A percentile compares a stretch with the other conserved stretches of the same genome.
Conservation (phyloP, 164 flowering plant genomes). For the Tinospora cordifolia region DNA sequence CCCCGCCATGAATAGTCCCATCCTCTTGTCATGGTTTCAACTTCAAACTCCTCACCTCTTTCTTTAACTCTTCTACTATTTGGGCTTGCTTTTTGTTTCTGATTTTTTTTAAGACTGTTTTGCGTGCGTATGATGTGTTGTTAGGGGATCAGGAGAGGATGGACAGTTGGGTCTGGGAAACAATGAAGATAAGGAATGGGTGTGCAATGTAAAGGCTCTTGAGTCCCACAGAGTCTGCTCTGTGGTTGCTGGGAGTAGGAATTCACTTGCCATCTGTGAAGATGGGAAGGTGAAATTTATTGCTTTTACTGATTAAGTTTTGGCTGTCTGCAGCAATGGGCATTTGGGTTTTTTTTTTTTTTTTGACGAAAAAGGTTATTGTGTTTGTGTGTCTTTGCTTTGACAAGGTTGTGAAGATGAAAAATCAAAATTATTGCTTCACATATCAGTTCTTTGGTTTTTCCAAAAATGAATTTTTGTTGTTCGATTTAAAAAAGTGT, state of each 20-base stretch:
- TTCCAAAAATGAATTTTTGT: no score
- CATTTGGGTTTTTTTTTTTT: no score
- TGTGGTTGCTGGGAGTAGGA: constrained; percentile 93
- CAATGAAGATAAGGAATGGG: constrained; percentile 81
- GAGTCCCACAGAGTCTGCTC: constrained; percentile 39
- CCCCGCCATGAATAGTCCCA: constrained; percentile 14
- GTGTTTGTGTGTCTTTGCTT: no score
- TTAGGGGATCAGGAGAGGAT: constrained; percentile 99
- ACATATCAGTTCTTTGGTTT: no score
- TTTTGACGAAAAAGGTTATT: no score
- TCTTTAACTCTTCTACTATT: constrained; percentile 4
- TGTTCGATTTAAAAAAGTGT: no score
- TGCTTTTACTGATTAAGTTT: not conserved
- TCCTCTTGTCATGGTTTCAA: constrained; percentile 30
- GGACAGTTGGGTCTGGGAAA: constrained; percentile 92
- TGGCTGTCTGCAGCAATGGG: not conserved
- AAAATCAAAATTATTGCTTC: no score
- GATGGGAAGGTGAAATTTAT: constrained; percentile 65
- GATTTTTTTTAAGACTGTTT: not conserved
- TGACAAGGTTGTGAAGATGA: no score
- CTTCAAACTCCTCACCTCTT: constrained; percentile 5
- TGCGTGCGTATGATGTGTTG: not conserved
- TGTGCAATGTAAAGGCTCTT: constrained; percentile 57
- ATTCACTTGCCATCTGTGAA: constrained; percentile 89
- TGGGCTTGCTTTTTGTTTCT: not conserved